phyloP scores from a whole-genome alignment of 345 rosid genomes.

The Eucalyptus sideroxylon region DNA sequence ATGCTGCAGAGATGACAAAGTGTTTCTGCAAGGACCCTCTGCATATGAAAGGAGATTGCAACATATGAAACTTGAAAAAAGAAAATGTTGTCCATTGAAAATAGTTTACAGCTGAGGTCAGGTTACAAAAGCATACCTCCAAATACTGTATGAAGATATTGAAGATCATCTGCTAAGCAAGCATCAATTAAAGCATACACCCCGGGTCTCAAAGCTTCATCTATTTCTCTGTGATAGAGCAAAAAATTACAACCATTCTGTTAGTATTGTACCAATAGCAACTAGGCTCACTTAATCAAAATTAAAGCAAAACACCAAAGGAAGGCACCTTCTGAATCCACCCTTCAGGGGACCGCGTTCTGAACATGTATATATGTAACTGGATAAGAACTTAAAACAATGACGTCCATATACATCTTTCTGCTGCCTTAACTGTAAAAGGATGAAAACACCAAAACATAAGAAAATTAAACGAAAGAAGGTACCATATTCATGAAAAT shows the following conservation, averaged over 20 bases:
- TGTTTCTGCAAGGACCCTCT: conserved; percentile 95
- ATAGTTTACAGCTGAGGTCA: not conserved
- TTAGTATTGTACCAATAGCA: not conserved
- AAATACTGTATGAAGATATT: conserved; percentile 73
- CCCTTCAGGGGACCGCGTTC: conserved; percentile 61
- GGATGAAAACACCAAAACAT: not conserved
- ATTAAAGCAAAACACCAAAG: not conserved
- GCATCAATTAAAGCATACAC: conserved; percentile 80
- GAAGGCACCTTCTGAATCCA: conserved; percentile 66
- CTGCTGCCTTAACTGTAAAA: conserved; percentile 75
- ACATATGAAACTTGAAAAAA: not conserved
- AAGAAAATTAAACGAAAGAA: not conserved
- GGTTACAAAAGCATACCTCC: conserved; percentile 41
- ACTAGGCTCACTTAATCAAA: not conserved
- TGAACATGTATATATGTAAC: conserved; percentile 66
- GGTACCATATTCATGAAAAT: not conserved
- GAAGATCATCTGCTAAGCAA: conserved; percentile 72
- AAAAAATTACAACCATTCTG: not conserved
- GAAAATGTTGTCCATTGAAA: not conserved
- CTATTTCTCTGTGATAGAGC: conserved; percentile 55
- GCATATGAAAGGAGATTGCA: conserved; percentile 13
- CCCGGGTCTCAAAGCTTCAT: conserved; percentile 86
- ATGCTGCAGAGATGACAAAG: conserved; percentile 55
- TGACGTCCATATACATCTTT: conserved; percentile 59
- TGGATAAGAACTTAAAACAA: conserved; percentile 65